A percentile compares a stretch with the other conserved stretches of the same genome.
phyloP scores from a whole-genome alignment of 805 yeast genomes.

The Kodamaea nitidulidarum region DNA sequence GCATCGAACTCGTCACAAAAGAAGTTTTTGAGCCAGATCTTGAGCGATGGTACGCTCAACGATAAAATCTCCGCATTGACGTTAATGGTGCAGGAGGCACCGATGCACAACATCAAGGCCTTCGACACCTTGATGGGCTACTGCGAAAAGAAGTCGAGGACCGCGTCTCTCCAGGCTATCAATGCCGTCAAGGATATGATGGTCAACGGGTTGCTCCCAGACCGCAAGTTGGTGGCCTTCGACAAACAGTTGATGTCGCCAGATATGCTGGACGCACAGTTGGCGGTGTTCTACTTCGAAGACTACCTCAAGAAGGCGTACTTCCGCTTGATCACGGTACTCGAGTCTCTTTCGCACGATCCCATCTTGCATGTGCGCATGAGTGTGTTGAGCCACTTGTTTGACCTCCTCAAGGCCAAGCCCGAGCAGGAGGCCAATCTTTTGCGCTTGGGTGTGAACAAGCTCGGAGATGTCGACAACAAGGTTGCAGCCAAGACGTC shows the following conservation, averaged over 20 bases:
- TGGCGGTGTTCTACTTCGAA: constrained; percentile 80
- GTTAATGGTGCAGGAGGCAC: constrained; percentile 89
- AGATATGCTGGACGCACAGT: constrained; percentile 38
- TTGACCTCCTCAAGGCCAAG: constrained; percentile 74
- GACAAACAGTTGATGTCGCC: constrained; percentile 63
- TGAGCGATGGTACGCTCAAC: constrained; percentile 86
- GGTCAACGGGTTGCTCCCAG: constrained; percentile 77
- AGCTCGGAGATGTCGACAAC: constrained; percentile 88
- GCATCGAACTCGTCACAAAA: constrained; percentile 74
- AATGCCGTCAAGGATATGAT: constrained; percentile 88
- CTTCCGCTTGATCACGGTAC: constrained; percentile 68
- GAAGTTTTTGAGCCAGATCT: constrained; percentile 82
- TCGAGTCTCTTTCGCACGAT: constrained; percentile 85
- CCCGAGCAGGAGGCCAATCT: constrained; percentile 97
- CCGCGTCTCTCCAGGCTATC: constrained; percentile 86
- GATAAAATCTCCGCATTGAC: constrained; percentile 96
- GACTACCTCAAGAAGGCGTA: constrained; percentile 77
- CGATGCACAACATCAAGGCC: constrained; percentile 81
- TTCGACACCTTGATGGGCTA: constrained; percentile 71
- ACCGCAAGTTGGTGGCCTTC: constrained; percentile 76
- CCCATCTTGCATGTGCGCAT: constrained; percentile 84
- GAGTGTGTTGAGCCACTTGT: constrained; percentile 69
- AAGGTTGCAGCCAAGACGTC: constrained; percentile 89
- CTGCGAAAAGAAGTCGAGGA: constrained; percentile 88
- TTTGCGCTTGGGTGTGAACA: constrained; percentile 83